Conservation (phyloP, 2,329 filamentous ascomycete genomes). For the Nakataea oryzae region DNA sequence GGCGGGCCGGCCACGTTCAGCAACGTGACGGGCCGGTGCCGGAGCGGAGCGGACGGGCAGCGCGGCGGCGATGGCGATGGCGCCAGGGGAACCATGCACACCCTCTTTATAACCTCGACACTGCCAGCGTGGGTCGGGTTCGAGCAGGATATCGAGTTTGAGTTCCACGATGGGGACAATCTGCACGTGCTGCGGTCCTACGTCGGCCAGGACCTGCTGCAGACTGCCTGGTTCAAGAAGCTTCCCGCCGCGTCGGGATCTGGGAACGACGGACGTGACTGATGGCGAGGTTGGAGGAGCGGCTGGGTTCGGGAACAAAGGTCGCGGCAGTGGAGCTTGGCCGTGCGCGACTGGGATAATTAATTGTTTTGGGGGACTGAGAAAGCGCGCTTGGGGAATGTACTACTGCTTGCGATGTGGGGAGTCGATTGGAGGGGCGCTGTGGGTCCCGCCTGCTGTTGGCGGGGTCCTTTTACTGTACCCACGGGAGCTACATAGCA, state of each 20-base stretch:
- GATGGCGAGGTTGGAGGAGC: no score
- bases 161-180: neutral
- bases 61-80: neutral
- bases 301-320: no score
- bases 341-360: no score
- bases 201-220: neutral
- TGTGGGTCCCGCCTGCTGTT: neutral
- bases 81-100: neutral
- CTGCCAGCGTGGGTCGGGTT: neutral
- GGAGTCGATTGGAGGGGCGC: neutral
- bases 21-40: neutral
- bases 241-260: no score
- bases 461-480: neutral
- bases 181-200: neutral
- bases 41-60: neutral
- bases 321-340: no score
- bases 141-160: neutral
- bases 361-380: no score
- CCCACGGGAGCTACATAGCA: no score
- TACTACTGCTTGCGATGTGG: no score
- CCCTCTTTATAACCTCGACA: neutral
- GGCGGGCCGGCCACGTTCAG: neutral
- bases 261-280: no score
- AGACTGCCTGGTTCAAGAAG: neutral
- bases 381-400: neutral